Base-by-base conservation (phyloP, 2,329 filamentous ascomycete species). In the Botrytis aclada region DNA sequence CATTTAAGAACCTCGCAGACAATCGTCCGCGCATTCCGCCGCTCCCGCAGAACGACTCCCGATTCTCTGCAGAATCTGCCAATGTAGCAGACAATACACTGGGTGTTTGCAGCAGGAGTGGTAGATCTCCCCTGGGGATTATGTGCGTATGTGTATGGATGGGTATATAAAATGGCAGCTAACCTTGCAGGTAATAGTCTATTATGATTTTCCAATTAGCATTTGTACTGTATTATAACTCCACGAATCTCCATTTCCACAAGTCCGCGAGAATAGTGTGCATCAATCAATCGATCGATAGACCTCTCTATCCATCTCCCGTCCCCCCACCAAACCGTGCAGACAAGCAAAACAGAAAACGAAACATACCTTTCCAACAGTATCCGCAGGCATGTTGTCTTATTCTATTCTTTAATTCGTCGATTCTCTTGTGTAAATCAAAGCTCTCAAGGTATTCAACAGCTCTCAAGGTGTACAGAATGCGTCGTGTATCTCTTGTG, bases 121-220 rank as follows among this genome's bases (percentile, higher is more conserved):
- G 14, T 29, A 54, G n/a, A 56, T 56, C 3, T 56, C 51, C 18
- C n/a, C n/a, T 7, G 4, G 18, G n/a, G 4, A 1, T 34, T 20
- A 12, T 29, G 18, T 20, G 25, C 18, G 4, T 29, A n/a, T 41
- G 39, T 43, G 9, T 39, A 39, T 39, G 16, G 5, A 41, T 25
- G 18, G 1, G 22, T 41, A 37, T 61, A 22, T 43, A 14, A 25
- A 54, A 54, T 29, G 41, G 25, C n/a, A 16, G 43, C 79, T 78
- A 69, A 81, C 79, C 79, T 80, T 81, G 74, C 79, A 81, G 62
- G 79, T 81, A 66, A 81, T 81, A 32, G 79, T 80, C 79, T 81
- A 64, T 45, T 8, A 9, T 39, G 47, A 65, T 10, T 29, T 3
- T 66, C 47, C 2, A 54, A 29, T 56, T 43, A 60, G 61, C 16